Base-by-base conservation (phyloP, 495 filamentous ascomycete genomes). In the Tuber melanosporum region DNA sequence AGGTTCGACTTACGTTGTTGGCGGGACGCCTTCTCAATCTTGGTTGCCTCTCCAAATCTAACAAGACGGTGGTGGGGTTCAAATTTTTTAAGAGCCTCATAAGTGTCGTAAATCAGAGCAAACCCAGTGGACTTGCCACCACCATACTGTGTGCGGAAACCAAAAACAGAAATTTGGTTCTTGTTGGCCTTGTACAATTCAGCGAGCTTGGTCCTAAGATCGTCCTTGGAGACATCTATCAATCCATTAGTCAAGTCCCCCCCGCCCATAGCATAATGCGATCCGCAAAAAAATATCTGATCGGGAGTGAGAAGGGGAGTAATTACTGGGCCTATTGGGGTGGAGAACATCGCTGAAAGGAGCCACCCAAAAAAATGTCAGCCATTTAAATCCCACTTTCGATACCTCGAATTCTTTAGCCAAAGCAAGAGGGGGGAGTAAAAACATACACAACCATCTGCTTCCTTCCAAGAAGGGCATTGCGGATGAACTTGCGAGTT, bases 401-500 rank as follows among this genome's bases (percentile, higher is more conserved):
- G 52, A n/a, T 71, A 52, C 15, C 52, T 20, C 76, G 45, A 73
- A 71, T 57, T 52, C 62, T 44, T 47, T 71, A 74, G 42, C 10
- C 74, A 66, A 73, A 76, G 62, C 73, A 62, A n/a, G 52, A 1
- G 71, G 66, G 77, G 45, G 44, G 73, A 73, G 45, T 46, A 71
- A 74, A 84, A 84, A 92, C 96, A 90, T 95, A 99, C 95, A 98
- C 93, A 88, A 99, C 96, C 95, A 99, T 98, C 91, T 99, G 96
- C 90, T 95, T 97, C 85, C 95, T 92, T 84, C 91, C 94, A 82
- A 99, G 92, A 85, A 99, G 93, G 85, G 96, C 92, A 89, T 99
- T 99, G 88, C 94, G 92, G 87, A 98, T 96, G 93, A 99, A 99
- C 90, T 99, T 99, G 92, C 96, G 95, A 86, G 96, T 99, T 88